Conservation (phyloP, 306 rosid genomes). For the Lablab purpureus region DNA sequence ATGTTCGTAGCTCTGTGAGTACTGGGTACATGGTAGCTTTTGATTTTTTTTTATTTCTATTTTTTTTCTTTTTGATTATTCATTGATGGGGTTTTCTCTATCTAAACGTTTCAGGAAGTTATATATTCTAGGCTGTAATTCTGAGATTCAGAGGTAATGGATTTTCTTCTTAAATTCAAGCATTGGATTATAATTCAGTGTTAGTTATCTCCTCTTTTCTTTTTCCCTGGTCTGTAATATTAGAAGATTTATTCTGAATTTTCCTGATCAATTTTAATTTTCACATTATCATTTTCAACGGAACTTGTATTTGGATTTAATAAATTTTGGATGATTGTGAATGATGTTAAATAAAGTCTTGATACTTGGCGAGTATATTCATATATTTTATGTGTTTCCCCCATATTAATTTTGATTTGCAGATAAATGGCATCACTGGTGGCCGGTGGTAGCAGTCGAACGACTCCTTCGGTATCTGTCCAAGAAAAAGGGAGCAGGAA, state of each 20-base stretch:
- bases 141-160: constrained; percentile 54
- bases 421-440: constrained; percentile 89
- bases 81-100: constrained; percentile 28
- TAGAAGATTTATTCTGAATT: constrained; percentile 45
- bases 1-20: constrained; percentile 47
- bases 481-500: constrained; percentile 90
- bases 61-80: background rate
- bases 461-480: constrained; percentile 63
- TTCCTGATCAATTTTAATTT: constrained; percentile 31
- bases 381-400: constrained; percentile 22
- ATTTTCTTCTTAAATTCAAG: constrained; percentile 51
- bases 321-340: constrained; percentile 39
- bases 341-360: constrained; percentile 29
- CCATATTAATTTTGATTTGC: constrained; percentile 39
- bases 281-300: background rate
- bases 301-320: constrained; percentile 44
- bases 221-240: constrained; percentile 37
- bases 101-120: constrained; percentile 48
- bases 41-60: background rate
- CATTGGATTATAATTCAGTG: constrained; percentile 48
- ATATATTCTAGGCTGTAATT: constrained; percentile 43
- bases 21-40: constrained; percentile 38
- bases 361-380: constrained; percentile 40
- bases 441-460: constrained; percentile 61
- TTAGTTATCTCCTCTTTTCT: constrained; percentile 40